Percentiles rank a stretch among this genome's conserved stretches.
Evolutionary conservation across 495 filamentous ascomycete species (phyloP).

Genomic region (Talaromyces nanjingensis): DNA sequence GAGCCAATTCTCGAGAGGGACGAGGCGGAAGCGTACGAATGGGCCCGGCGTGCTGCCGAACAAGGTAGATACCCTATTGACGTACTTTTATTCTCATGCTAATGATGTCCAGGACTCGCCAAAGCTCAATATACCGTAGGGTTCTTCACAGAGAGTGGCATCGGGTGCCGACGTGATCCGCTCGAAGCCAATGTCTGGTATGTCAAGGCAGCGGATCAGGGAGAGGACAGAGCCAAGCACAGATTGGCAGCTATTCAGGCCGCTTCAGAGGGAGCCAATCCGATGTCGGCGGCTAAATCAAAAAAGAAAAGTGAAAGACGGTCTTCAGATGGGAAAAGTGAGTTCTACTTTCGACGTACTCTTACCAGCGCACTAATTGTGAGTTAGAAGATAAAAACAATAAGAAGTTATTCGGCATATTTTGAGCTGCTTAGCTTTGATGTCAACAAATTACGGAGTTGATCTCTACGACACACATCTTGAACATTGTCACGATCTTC

Average conservation of each 20-base stretch:
- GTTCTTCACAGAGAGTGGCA: slow-evolving; percentile 98
- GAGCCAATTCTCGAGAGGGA: slow-evolving; percentile 90
- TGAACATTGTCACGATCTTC: not conserved
- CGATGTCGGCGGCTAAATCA: slow-evolving; percentile 21
- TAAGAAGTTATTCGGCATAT: slow-evolving; percentile 29
- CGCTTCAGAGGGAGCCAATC: slow-evolving; percentile 67
- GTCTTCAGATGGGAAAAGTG: slow-evolving; percentile 4
- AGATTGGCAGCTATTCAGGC: slow-evolving; percentile 79
- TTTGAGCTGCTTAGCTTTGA: slow-evolving; percentile 12
- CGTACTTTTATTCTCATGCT: not conserved
- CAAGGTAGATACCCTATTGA: slow-evolving; percentile 50
- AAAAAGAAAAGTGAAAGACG: slow-evolving; percentile 10
- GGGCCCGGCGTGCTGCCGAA: slow-evolving; percentile 82
- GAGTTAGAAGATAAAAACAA: slow-evolving; percentile 19
- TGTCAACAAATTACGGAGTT: not conserved
- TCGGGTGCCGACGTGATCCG: slow-evolving; percentile 86
- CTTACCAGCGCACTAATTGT: not conserved
- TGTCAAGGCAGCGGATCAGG: slow-evolving; percentile 87
- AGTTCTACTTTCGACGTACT: not conserved
- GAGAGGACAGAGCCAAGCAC: slow-evolving; percentile 81
- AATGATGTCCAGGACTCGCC: slow-evolving; percentile 54
- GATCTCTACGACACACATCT: not conserved
- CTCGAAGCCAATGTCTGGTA: slow-evolving; percentile 98
- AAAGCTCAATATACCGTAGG: slow-evolving; percentile 95
- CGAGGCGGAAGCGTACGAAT: slow-evolving; percentile 93